Evolutionary conservation across 495 filamentous ascomycete species (phyloP), one percentile per base, ranked within the genome.

Genomic region (Xylaria acuta): DNA sequence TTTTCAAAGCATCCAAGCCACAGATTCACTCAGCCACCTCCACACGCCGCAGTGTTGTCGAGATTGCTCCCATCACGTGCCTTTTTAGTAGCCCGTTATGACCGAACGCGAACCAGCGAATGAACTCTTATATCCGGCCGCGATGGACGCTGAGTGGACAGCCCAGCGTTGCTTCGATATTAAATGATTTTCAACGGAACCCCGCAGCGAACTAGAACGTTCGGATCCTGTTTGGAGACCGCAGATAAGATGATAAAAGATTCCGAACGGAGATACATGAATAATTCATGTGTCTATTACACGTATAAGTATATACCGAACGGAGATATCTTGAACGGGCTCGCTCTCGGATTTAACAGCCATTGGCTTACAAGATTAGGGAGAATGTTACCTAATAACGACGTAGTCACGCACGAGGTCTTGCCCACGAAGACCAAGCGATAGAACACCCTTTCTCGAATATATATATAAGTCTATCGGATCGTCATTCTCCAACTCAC

Each of bases 271-370:
- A n/a, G n/a, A n/a, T n/a, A n/a, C n/a, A 51, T 65, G 38, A 64
- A 32, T 22, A 32, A 64, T 27, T 20, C 63, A 22, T 41, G 11
- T 64, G 22, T 27, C 30, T 7, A 38, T 9, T 12, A 60, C 7
- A 1, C 16, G 34, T 25, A 36, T 45, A 45, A 4, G 16, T 36
- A 62, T 3, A 62, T 38, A 40, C n/a, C n/a, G n/a, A 38, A 62
- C 12, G 11, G 38, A 64, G 7, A 30, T 18, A 16, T 18, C 4
- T 4, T 41, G 38, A 22, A 30, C 40, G 60, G 60, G 40, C 18
- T 65, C 63, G 63, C 16, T 16, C 63, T 49, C 63, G 63, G 63
- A 65, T 20, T 65, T 65, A 65, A 65, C 5, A 18, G 7, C 32
- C 14, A 59, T n/a, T n/a, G n/a, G n/a, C n/a, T n/a, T n/a, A n/a